Percentiles rank a stretch among this genome's conserved stretches.
phyloP scores from a whole-genome alignment of 208 protist species.

The Wallacemonas sp. region DNA sequence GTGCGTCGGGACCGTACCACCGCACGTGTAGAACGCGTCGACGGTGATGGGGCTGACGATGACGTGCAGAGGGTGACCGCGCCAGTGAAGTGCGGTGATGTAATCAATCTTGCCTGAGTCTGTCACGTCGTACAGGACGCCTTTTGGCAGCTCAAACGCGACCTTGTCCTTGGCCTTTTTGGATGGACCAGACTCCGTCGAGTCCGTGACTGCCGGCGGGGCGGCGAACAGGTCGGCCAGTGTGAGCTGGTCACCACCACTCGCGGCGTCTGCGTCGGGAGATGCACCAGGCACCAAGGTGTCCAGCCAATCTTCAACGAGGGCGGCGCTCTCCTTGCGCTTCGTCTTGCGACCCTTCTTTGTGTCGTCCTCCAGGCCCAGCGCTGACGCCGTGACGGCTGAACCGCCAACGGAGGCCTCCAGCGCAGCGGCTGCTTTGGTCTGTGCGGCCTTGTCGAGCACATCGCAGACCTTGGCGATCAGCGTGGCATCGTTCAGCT shows the following conservation, averaged over 20 bases:
- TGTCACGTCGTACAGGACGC: conserved; percentile 35
- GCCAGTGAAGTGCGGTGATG: conserved; percentile 29
- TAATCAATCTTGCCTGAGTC: neutral
- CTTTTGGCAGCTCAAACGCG: no score
- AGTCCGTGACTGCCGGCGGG: neutral
- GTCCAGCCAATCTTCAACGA: conserved; percentile 14
- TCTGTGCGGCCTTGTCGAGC: conserved; percentile 10
- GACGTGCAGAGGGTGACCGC: conserved; percentile 41
- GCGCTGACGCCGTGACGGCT: conserved; percentile 5
- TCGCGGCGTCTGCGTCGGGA: neutral
- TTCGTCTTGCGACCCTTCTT: neutral
- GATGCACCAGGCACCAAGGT: neutral
- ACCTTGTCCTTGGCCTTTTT: no score
- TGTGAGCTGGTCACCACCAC: conserved; percentile 18
- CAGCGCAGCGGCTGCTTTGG: neutral
- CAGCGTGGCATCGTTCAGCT: conserved; percentile 37
- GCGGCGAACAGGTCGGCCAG: conserved; percentile 35
- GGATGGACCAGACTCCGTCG: neutral
- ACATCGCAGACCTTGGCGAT: conserved; percentile 25
- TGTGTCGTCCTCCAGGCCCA: neutral
- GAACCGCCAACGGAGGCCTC: no score
- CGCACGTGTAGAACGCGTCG: conserved; percentile 55
- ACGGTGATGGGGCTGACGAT: conserved; percentile 53
- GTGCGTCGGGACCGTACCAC: conserved; percentile 54
- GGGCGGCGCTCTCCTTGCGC: neutral